These are phyloP conservation scores for Linnemannia elongata DNA, from an alignment of 192 early-diverging fungal genomes.

Conservation along the genomic window DNA sequence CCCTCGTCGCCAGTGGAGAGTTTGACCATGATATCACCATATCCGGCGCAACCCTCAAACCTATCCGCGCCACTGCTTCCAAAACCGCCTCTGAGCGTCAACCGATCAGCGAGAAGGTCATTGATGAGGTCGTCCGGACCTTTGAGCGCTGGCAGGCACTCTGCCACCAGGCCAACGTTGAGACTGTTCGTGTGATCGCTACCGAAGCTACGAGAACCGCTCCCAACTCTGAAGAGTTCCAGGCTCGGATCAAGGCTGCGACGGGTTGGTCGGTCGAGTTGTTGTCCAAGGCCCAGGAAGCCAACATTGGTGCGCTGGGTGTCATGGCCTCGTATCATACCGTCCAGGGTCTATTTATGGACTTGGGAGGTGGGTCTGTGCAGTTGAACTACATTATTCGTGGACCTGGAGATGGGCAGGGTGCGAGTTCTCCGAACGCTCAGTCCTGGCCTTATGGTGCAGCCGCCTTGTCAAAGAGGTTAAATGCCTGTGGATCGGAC, in stretches of 20 bases:
- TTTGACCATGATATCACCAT: slow-evolving; percentile 11
- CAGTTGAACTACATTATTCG: slow-evolving; percentile 69
- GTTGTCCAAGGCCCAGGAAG: slow-evolving; percentile 63
- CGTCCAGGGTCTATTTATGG: slow-evolving; percentile 67
- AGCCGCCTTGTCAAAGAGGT: slow-evolving; percentile 58
- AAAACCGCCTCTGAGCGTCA: slow-evolving; percentile 23
- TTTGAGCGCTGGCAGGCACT: slow-evolving; percentile 67
- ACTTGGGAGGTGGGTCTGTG: slow-evolving; percentile 69
- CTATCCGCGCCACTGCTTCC: background rate
- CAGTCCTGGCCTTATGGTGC: slow-evolving; percentile 68
- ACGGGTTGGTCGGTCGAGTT: slow-evolving; percentile 60
- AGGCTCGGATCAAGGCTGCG: slow-evolving; percentile 55
- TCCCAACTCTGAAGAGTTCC: slow-evolving; percentile 62
- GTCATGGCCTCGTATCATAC: slow-evolving; percentile 67
- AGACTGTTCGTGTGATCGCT: slow-evolving; percentile 63
- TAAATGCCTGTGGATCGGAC: slow-evolving; percentile 48
- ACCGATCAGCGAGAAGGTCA: slow-evolving; percentile 62
- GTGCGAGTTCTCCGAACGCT: slow-evolving; percentile 44
- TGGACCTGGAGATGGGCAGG: slow-evolving; percentile 27
- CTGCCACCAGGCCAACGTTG: slow-evolving; percentile 56
- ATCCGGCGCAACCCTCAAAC: background rate
- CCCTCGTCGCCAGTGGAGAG: slow-evolving; percentile 34
- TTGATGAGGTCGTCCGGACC: slow-evolving; percentile 60
- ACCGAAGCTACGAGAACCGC: slow-evolving; percentile 71
- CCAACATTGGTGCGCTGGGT: slow-evolving; percentile 64